Evolutionary conservation across 2,329 filamentous ascomycete species (phyloP).

Genomic region (Calonectria leucothoes): DNA sequence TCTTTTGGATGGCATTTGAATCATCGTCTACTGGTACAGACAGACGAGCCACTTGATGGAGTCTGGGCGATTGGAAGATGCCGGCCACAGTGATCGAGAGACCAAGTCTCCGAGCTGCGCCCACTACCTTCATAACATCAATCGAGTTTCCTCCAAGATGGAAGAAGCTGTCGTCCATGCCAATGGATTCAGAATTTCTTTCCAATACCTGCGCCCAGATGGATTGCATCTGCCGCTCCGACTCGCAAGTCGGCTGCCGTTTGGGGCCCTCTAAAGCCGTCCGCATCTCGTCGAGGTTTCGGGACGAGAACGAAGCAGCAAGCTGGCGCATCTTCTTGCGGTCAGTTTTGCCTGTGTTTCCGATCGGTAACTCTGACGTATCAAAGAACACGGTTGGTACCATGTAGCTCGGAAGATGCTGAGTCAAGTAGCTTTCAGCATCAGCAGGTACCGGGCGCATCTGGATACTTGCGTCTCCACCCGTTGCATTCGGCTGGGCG

Average conservation of each 20-base stretch:
- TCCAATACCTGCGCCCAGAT: constrained; percentile 53
- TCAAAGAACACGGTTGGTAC: constrained; percentile 29
- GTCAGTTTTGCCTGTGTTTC: constrained; percentile 28
- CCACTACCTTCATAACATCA: constrained; percentile 59
- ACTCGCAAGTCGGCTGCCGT: constrained; percentile 9
- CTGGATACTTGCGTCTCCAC: neutral
- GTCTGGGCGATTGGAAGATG: constrained; percentile 18
- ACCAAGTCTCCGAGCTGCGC: constrained; percentile 14
- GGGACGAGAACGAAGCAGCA: constrained; percentile 15
- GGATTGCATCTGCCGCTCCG: constrained; percentile 40
- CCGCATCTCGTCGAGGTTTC: constrained; percentile 52
- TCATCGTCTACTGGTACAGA: neutral
- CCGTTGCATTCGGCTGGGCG: neutral
- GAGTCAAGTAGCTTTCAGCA: neutral
- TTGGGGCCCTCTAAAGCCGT: neutral
- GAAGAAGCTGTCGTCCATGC: constrained; percentile 60
- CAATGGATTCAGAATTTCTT: constrained; percentile 47
- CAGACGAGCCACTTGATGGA: neutral
- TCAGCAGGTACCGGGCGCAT: neutral
- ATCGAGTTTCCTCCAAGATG: constrained; percentile 63
- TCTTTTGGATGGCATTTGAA: neutral
- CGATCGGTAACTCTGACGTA: constrained; percentile 23
- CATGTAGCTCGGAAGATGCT: constrained; percentile 32
- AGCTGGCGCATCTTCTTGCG: constrained; percentile 21
- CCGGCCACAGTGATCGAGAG: constrained; percentile 20